phyloP scores from a whole-genome alignment of 2,329 filamentous ascomycete species.

The Gremmenia infestans region DNA sequence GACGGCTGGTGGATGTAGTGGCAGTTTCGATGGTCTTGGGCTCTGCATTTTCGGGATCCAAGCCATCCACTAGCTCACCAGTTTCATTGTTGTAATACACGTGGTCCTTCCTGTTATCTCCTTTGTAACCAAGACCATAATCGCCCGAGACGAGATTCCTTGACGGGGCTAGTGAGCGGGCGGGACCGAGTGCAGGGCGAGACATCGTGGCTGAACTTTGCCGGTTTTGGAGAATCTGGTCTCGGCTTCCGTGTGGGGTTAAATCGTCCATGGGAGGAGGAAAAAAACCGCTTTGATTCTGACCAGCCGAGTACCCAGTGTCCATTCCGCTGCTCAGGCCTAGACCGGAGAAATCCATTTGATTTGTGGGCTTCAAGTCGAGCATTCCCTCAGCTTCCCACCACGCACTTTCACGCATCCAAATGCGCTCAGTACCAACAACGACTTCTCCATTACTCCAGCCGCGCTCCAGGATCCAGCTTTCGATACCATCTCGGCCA shows the following conservation, averaged over 20 bases:
- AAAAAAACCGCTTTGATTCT: constrained; percentile 64
- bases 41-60: constrained; percentile 75
- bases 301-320: constrained; percentile 60
- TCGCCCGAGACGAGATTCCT: constrained; percentile 63
- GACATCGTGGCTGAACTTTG: constrained; percentile 33
- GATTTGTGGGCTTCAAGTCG: constrained; percentile 60
- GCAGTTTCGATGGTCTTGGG: constrained; percentile 72
- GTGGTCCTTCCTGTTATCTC: constrained; percentile 70
- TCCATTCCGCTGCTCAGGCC: constrained; percentile 59
- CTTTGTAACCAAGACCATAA: constrained; percentile 83
- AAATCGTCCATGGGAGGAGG: constrained; percentile 55
- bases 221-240: constrained; percentile 55
- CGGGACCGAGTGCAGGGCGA: constrained; percentile 41
- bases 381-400: constrained; percentile 98
- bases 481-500: constrained; percentile 88
- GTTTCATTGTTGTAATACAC: constrained; percentile 66
- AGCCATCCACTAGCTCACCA: constrained; percentile 60
- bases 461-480: constrained; percentile 87
- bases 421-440: constrained; percentile 84
- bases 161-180: constrained; percentile 59
- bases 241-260: constrained; percentile 62
- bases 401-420: constrained; percentile 93
- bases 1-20: constrained; percentile 57
- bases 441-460: constrained; percentile 98
- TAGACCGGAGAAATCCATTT: constrained; percentile 33